Evolutionary conservation across 495 filamentous ascomycete genomes (phyloP), one percentile per base, ranked within the genome.

Genomic region (Aspergillus incahuasiensis): DNA sequence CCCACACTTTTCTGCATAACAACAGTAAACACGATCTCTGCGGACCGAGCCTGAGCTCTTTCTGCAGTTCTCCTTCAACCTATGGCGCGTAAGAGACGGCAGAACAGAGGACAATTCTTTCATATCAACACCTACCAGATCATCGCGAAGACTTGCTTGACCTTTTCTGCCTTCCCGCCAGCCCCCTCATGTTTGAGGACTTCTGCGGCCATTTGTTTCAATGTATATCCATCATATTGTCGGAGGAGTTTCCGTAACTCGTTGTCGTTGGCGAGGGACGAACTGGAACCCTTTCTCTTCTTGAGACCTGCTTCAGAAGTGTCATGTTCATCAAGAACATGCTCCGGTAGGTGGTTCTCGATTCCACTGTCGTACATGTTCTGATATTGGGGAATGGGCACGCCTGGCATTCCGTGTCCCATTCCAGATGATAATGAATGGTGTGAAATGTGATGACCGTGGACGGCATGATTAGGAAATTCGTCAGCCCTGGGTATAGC

Each of bases 61-160:
- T 48, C 83, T 81, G 67, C 94, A 97, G 11, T 88, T 87, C 52
- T 84, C 78, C 66, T 85, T 87, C 63, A 97, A 78, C 92, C 92
- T 96, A 66, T 42, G 13, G 35, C 35, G 43, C 35, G 35, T 69
- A 19, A 75, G 63, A 34, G 48, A 16, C 12, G 21, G 20, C 21
- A 25, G 5, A 9, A 7, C 13, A 41, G 19, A 49, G 18, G 13
- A 47, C 39, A 15, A 20, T 38, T 15, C 16, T 32, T 0, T 39
- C 5, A 48, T n/a, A 4, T 24, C 1, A 13, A n/a, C n/a, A 55
- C 73, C 66, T 83, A 97, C 94, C 94, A 98, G 54, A 95, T 84
- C 89, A 98, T 95, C 13, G 94, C 94, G 68, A 97, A 97, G 21
- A 98, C 85, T 75, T 98, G 94, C 56, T 96, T 92, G 40, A 91